Base-by-base conservation (phyloP, 805 yeast species). In the Candida vartiovaarae region DNA sequence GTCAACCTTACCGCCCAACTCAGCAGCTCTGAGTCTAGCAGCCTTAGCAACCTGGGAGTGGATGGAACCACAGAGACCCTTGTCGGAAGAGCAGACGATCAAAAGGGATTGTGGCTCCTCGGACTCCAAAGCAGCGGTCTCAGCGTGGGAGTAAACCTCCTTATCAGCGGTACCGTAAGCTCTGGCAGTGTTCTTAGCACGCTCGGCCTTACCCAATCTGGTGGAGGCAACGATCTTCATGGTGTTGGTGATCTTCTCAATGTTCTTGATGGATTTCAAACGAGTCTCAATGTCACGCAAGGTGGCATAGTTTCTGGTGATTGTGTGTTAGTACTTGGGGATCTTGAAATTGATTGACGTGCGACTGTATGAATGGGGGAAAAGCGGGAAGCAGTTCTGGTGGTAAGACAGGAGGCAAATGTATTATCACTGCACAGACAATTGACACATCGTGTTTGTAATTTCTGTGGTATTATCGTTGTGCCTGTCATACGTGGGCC, bases 141-240 rank as follows among this genome's bases (percentile, higher is more conserved):
- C 95, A 49, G 95, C 82, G 65, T 82, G 79, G 55, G 76, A 71
- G 71, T 73, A 87, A 58, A 93, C 87, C 64, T 84, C 88, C 50
- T 73, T 57, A 63, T 89, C 95, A 47, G 90, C 81, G 58, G 76
- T 75, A 63, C 82, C 82, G 76, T 86, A 91, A 49, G 78, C 83
- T 67, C 95, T 82, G 40, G 97, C 84, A 40, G 86, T 78, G 56
- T 75, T 72, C 89, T 89, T 91, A 49, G 97, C 95, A 68, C 83
- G 85, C 72, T 89, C 96, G 50, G 99, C 99, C 72, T 86, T 89
- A 66, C 80, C 76, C 67, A 93, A 80, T 74, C 96, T 84, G 58
- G 99, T 93, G 35, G 98, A 91, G 35, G 99, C 99, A 62, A 93
- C 99, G 71, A 93, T 84, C 78, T 90, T 93, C 98, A 93, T 93